A percentile compares a stretch with the other conserved stretches of the same genome.
phyloP scores from a whole-genome alignment of 192 early-diverging fungal genomes.

The Phlyctochytrium bullatum region DNA sequence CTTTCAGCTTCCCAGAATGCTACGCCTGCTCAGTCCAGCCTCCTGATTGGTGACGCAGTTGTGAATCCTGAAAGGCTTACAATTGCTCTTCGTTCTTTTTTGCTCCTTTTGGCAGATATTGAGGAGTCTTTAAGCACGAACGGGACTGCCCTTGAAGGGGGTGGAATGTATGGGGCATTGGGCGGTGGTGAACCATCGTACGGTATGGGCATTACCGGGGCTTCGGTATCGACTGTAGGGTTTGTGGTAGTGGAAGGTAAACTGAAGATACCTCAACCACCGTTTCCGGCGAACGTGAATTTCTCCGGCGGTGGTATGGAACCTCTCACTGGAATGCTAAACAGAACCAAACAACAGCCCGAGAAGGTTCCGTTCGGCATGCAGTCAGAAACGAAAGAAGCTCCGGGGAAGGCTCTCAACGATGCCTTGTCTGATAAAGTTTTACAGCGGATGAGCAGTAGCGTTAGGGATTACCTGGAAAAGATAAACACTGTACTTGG shows the following conservation, averaged over 20 bases:
- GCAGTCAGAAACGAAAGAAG: neutral
- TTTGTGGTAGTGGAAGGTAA: slow-evolving; percentile 54
- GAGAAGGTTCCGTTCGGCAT: neutral
- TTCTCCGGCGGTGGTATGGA: slow-evolving; percentile 14
- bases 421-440: slow-evolving; percentile 44
- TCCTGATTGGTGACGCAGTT: slow-evolving; percentile 12
- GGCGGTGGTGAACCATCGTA: slow-evolving; percentile 12
- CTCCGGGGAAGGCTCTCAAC: slow-evolving; percentile 12
- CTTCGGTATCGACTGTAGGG: slow-evolving; percentile 31
- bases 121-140: slow-evolving; percentile 47
- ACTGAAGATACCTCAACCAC: slow-evolving; percentile 40
- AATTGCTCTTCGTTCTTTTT: slow-evolving; percentile 71
- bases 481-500: slow-evolving; percentile 64
- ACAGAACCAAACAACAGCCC: neutral
- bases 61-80: slow-evolving; percentile 67
- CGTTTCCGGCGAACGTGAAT: slow-evolving; percentile 37
- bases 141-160: neutral
- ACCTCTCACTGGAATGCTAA: slow-evolving; percentile 19
- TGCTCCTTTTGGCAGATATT: slow-evolving; percentile 69
- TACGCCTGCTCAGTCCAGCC: neutral
- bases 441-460: slow-evolving; percentile 57
- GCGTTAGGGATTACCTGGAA: slow-evolving; percentile 68
- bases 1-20: neutral
- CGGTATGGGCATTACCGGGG: slow-evolving; percentile 18
- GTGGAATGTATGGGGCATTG: neutral